These are phyloP conservation scores for Amborella trichopoda DNA, from an alignment of 164 flowering plant species.

Conservation along the genomic window DNA sequence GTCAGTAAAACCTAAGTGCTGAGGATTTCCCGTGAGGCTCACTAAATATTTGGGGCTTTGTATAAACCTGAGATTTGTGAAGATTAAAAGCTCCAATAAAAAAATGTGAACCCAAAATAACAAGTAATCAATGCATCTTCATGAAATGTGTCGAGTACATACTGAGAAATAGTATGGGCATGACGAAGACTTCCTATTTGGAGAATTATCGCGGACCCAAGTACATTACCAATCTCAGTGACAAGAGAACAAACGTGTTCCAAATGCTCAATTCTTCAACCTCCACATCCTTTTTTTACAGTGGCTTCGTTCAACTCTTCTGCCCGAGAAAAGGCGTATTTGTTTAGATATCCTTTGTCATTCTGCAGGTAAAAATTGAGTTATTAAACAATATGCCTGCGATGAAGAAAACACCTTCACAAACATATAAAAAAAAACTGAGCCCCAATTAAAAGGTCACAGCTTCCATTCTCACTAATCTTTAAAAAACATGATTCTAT, in stretches of 20 bases:
- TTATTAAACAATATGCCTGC: too few relatives aligned
- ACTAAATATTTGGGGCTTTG: background rate
- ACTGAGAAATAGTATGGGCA: conserved; percentile 11
- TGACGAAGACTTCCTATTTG: conserved; percentile 13
- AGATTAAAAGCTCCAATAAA: too few relatives aligned
- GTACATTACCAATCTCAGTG: conserved; percentile 16
- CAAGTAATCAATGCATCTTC: background rate
- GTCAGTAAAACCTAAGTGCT: conserved; percentile 10
- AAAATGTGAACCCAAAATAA: too few relatives aligned
- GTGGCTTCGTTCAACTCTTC: conserved; percentile 5
- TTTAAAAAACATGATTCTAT: background rate
- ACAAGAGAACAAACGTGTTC: conserved; percentile 6
- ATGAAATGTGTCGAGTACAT: background rate
- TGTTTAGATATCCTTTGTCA: conserved; percentile 2
- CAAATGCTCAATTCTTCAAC: conserved; percentile 11
- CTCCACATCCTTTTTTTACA: conserved; percentile 6
- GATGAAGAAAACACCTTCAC: too few relatives aligned
- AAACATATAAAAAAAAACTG: too few relatives aligned
- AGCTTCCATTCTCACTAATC: background rate
- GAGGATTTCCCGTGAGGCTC: conserved; percentile 10
- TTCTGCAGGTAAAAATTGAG: conserved; percentile 4
- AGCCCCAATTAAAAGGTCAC: too few relatives aligned
- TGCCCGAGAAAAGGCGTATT: conserved; percentile 6
- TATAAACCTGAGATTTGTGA: conserved; percentile 6
- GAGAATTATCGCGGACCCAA: conserved; percentile 15